phyloP scores from a whole-genome alignment of 768 basidiomycete species.

The Russula earlei region DNA sequence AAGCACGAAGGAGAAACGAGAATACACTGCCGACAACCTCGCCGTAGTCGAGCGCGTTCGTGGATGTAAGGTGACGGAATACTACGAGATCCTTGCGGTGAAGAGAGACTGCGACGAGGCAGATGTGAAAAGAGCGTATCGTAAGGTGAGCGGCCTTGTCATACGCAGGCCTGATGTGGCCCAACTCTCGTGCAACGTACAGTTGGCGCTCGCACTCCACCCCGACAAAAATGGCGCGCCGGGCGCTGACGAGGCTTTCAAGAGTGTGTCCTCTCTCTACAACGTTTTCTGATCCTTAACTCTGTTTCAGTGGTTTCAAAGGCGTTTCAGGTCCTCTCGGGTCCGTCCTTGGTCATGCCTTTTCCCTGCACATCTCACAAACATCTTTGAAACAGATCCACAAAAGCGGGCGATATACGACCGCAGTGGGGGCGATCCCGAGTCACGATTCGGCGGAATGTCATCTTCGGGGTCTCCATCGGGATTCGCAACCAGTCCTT shows the following conservation, averaged over 20 bases:
- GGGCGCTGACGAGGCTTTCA: slow-evolving; percentile 98
- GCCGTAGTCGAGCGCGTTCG: slow-evolving; percentile 80
- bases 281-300: slow-evolving; percentile 13
- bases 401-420: slow-evolving; percentile 88
- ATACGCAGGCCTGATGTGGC: not conserved
- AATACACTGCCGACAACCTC: slow-evolving; percentile 78
- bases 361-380: not conserved
- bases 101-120: slow-evolving; percentile 74
- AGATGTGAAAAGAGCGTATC: slow-evolving; percentile 90
- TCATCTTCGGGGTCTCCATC: slow-evolving; percentile 33
- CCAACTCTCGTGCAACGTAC: not conserved
- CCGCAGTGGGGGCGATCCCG: slow-evolving; percentile 79
- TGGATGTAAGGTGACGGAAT: slow-evolving; percentile 78
- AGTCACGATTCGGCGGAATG: slow-evolving; percentile 69
- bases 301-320: slow-evolving; percentile 79
- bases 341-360: slow-evolving; percentile 27
- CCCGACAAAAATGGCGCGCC: slow-evolving; percentile 95
- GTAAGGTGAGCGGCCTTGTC: slow-evolving; percentile 54
- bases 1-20: slow-evolving; percentile 33
- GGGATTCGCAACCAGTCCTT: slow-evolving; percentile 42
- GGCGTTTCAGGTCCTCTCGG: slow-evolving; percentile 91
- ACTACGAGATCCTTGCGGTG: slow-evolving; percentile 84
- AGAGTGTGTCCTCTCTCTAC: slow-evolving; percentile 48
- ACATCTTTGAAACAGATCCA: slow-evolving; percentile 41
- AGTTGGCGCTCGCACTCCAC: slow-evolving; percentile 85